Base-by-base conservation (phyloP, 495 filamentous ascomycete genomes). In the Aspergillus sclerotiicarbonarius region DNA sequence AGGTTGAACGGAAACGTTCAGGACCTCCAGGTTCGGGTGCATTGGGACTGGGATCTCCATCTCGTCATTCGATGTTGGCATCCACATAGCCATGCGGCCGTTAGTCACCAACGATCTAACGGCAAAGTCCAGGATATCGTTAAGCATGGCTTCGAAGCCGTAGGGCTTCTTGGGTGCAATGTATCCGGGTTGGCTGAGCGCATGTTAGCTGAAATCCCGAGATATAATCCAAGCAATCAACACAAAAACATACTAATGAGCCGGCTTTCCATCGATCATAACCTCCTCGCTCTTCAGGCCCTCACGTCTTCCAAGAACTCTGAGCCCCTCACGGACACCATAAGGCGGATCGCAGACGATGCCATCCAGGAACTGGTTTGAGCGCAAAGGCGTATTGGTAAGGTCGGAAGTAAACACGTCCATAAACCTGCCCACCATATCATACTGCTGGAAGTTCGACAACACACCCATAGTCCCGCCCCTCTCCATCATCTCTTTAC, bases 341-440 rank as follows among this genome's bases (percentile, higher is more conserved):
- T 99, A 99, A 0, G 94, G 94, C 15, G 94, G 94, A 71, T 99
- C 94, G 61, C 94, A 97, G n/a, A 97, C 73, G 58, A 99, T 93
- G 2, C 88, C 91, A 73, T 99, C 92, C 37, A 98, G 83, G 51
- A 89, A 80, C 29, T 65, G 62, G 7, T 50, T 43, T 16, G 65
- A 70, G 37, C 90, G 76, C 16, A 98, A 64, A 2, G 94, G 95
- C 9, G 86, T 87, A 67, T 99, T 92, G 4, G 92, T 97, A 21
- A 99, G 66, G 71, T 99, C 94, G 0, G 89, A 86, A 5, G 91
- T 83, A 56, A 96, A 96, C 20, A 82, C 79, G 63, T 92, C 92
- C 0, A 92, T 73, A 54, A 91, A 85, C 29, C 79, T 71, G 46
- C 71, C 73, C 33, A 77, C 71, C 8, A 91, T 73, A 0, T 80